Percentiles rank a stretch among this genome's conserved stretches.
These are phyloP conservation scores for Meira miltonrushii DNA, from an alignment of 1,284 basidiomycete genomes.

Conservation along the genomic window DNA sequence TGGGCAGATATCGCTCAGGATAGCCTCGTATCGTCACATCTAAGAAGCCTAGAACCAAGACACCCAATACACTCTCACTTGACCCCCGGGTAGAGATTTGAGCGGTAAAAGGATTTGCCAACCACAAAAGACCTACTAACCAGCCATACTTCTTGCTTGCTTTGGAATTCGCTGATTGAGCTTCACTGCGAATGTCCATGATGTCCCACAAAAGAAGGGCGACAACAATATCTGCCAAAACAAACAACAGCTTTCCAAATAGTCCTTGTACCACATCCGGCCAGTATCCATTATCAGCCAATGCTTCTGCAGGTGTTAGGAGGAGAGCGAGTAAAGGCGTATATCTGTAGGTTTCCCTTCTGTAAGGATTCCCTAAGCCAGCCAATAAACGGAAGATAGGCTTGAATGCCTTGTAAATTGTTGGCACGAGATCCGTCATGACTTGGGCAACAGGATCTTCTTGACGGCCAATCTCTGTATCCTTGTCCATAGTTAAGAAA, in stretches of 20 bases:
- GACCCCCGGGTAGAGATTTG: constrained; percentile 94
- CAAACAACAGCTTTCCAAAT: constrained; percentile 86
- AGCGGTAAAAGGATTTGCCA: constrained; percentile 88
- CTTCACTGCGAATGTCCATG: constrained; percentile 52
- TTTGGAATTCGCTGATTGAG: background rate
- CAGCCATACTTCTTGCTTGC: constrained; percentile 12
- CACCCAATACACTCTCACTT: constrained; percentile 79
- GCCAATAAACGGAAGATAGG: constrained; percentile 36
- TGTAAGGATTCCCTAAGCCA: constrained; percentile 68
- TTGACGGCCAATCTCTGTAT: background rate
- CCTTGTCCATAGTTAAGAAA: background rate
- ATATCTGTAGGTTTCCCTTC: constrained; percentile 90
- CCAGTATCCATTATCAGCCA: constrained; percentile 55
- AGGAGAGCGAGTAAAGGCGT: constrained; percentile 84
- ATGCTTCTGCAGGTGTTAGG: constrained; percentile 69
- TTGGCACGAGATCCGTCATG: background rate
- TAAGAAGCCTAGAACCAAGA: constrained; percentile 73
- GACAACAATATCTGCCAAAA: constrained; percentile 74
- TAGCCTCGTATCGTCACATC: constrained; percentile 26
- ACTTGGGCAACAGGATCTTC: background rate
- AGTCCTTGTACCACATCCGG: constrained; percentile 11
- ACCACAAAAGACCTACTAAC: constrained; percentile 62
- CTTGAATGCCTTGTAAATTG: constrained; percentile 16
- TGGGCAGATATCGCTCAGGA: constrained; percentile 1
- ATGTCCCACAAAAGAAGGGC: constrained; percentile 71